These are phyloP conservation scores for Cenchrus fungigraminus DNA, from an alignment of 176 grass and related monocot genomes.

Conservation along the genomic window DNA sequence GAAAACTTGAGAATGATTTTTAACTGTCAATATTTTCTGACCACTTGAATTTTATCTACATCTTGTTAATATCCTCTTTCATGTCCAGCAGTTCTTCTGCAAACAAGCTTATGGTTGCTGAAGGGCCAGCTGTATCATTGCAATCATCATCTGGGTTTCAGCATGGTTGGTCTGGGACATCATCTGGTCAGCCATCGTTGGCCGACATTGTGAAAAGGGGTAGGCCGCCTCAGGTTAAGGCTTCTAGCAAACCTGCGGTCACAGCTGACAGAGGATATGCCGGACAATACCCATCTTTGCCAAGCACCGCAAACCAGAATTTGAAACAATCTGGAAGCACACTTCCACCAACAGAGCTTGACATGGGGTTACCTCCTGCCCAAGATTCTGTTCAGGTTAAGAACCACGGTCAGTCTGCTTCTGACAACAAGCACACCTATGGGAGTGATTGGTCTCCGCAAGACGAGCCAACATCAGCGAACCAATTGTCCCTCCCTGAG, in stretches of 20 bases:
- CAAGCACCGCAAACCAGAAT: conserved; percentile 45
- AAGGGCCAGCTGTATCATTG: conserved; percentile 54
- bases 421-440: conserved; percentile 54
- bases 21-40: background rate
- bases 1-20: background rate
- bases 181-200: conserved; percentile 85
- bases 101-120: conserved; percentile 53
- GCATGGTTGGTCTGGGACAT: conserved; percentile 72
- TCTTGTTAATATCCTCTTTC: conserved; percentile 43
- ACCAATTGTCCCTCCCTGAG: conserved; percentile 47
- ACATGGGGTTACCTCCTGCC: conserved; percentile 46
- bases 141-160: conserved; percentile 76
- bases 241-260: conserved; percentile 47
- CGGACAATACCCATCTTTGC: conserved; percentile 71
- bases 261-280: conserved; percentile 64
- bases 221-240: conserved; percentile 66
- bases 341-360: conserved; percentile 47
- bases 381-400: conserved; percentile 56
- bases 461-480: conserved; percentile 51
- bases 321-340: conserved; percentile 55
- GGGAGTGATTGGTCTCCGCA: conserved; percentile 67
- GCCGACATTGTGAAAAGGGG: conserved; percentile 98
- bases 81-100: conserved; percentile 43
- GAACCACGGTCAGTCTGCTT: conserved; percentile 45
- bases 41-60: conserved; percentile 16